These are phyloP conservation scores for Daldinia concentrica DNA, from an alignment of 495 filamentous ascomycete species.

Conservation along the genomic window DNA sequence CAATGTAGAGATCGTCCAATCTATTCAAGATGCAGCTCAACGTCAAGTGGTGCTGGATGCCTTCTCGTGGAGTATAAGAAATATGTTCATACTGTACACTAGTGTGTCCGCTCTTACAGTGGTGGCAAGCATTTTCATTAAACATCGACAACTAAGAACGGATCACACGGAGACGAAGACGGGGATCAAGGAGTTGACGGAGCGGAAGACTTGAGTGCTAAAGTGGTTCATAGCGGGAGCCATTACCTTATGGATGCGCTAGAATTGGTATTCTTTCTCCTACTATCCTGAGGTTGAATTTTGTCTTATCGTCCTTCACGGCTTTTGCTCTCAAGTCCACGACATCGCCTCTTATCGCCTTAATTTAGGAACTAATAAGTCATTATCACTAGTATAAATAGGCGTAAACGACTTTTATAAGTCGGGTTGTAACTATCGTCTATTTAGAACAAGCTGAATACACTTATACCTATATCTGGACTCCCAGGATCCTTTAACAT, in stretches of 20 bases:
- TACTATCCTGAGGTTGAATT: background rate
- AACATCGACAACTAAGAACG: slow-evolving; percentile 58
- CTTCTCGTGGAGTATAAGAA: slow-evolving; percentile 67
- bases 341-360: no score
- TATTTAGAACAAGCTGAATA: no score
- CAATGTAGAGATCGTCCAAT: slow-evolving; percentile 57
- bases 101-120: slow-evolving; percentile 60
- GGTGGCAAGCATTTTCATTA: slow-evolving; percentile 64
- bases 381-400: no score
- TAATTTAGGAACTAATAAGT: no score
- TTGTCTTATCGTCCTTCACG: background rate
- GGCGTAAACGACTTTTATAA: background rate
- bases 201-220: slow-evolving; percentile 19
- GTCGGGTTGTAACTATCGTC: no score
- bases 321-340: no score
- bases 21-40: slow-evolving; percentile 56
- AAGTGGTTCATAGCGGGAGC: background rate
- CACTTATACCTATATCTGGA: no score
- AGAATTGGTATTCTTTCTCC: background rate
- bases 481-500: no score
- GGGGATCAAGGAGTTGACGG: slow-evolving; percentile 49
- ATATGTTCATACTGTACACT: slow-evolving; percentile 64
- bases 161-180: slow-evolving; percentile 72
- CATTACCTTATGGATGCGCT: background rate
- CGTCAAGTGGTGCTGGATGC: slow-evolving; percentile 60